Evolutionary conservation across 176 grass and related monocot genomes (phyloP).

Genomic region (Zea luxurians): DNA sequence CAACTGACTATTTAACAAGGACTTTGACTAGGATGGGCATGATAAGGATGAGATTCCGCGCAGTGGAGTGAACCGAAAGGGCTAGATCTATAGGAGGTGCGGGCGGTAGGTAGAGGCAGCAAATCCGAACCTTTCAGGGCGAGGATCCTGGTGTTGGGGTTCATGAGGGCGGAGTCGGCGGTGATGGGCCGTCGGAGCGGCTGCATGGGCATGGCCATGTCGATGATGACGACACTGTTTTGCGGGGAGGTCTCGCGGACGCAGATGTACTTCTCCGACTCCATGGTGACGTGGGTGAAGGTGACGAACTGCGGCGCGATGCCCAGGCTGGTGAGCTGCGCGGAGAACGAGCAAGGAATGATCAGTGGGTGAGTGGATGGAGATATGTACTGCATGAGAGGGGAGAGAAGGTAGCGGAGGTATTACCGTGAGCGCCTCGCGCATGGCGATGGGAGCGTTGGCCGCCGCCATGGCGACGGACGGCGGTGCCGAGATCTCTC

Average conservation of each 20-base stretch:
- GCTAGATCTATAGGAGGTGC: constrained; percentile 33
- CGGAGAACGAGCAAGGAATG: background rate
- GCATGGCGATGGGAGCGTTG: constrained; percentile 94
- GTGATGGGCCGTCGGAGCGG: constrained; percentile 93
- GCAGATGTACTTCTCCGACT: constrained; percentile 97
- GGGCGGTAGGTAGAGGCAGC: background rate
- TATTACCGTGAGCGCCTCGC: constrained; percentile 83
- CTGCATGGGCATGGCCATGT: constrained; percentile 95
- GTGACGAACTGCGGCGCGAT: constrained; percentile 97
- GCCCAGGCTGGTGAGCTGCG: constrained; percentile 87
- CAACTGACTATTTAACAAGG: background rate
- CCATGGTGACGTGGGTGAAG: constrained; percentile 99
- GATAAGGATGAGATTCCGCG: background rate
- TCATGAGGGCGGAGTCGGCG: constrained; percentile 96
- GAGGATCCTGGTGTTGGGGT: constrained; percentile 92
- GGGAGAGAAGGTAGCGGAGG: background rate
- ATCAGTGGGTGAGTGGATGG: background rate
- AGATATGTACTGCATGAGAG: background rate
- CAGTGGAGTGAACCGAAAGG: background rate
- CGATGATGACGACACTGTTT: constrained; percentile 96
- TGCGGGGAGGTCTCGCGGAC: constrained; percentile 96
- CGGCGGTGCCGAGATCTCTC: constrained; percentile 34
- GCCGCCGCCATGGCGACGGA: constrained; percentile 84
- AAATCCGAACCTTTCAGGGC: constrained; percentile 75
- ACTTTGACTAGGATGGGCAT: background rate